Base-by-base conservation (phyloP, 306 rosid species). In the Fragaria iinumae region DNA sequence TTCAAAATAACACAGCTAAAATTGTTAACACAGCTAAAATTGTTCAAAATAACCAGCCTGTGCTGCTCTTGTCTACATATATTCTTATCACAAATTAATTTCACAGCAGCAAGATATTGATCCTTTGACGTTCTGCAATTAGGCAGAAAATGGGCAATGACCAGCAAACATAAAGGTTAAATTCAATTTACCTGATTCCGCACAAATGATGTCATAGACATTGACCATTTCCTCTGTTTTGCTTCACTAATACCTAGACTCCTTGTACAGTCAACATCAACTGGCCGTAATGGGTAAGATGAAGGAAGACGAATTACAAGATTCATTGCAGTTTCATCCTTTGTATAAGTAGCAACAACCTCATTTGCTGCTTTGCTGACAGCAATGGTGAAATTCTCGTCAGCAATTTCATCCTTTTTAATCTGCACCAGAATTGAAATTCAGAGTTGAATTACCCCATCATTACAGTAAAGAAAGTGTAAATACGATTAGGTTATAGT, bases 251-350 rank as follows among this genome's bases (percentile, higher is more conserved):
- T 95, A 67, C 98, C 97, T 44, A 95, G 89, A 88, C 96, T 92
- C 82, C 93, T 88, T 47, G 88, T 83, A 73, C 98, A 92, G 76
- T 90, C 97, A 83, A 94, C 98, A 79, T 94, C 98, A 73, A 94
- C 97, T 2, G 91, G 89, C 82, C 83, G 87, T 77, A 95, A 81
- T 18, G 98, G 98, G 83, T 95, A 95, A 77, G 98, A 92, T 69
- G 91, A 80, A 57, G 98, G 98, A 82, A 92, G 93, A 73, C 86
- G 96, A 71, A 95, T 90, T 75, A 90, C 97, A 45, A 95, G 87
- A 84, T 92, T 97, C 97, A 95, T 92, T 84, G 96, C 96, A 3
- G 97, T 95, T 77, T 92, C 98, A 80, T 95, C 98, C 87, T 92
- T 92, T 0, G 98, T 95, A 83, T 95, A 95, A 53, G 98, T 95